Percentiles rank a stretch among this genome's conserved stretches.
These are phyloP conservation scores for Arthrobotrys megalospora DNA, from an alignment of 2,329 filamentous ascomycete species.

Conservation along the genomic window DNA sequence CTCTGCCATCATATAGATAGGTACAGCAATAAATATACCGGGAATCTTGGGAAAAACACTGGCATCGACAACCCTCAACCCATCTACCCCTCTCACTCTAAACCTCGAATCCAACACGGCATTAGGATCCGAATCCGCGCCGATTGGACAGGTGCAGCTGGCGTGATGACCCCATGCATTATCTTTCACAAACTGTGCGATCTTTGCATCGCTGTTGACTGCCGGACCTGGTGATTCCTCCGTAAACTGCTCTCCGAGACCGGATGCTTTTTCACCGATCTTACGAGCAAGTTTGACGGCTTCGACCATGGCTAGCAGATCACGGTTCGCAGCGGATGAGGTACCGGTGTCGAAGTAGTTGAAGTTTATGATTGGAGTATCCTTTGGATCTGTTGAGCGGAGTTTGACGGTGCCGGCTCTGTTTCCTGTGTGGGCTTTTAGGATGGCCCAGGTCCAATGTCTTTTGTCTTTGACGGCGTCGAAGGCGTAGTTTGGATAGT, in stretches of 20 bases:
- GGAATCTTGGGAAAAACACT: conserved; percentile 73
- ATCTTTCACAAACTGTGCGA: conserved; percentile 70
- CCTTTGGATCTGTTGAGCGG: conserved; percentile 75
- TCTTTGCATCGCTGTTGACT: conserved; percentile 6
- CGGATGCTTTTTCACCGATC: conserved; percentile 64
- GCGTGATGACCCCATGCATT: conserved; percentile 75
- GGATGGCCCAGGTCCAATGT: conserved; percentile 71
- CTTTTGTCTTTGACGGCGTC: conserved; percentile 69
- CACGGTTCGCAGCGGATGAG: conserved; percentile 68
- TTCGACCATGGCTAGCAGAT: conserved; percentile 73
- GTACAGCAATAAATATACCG: conserved; percentile 68
- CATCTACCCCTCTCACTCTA: conserved; percentile 72
- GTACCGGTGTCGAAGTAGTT: conserved; percentile 74
- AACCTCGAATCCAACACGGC: conserved; percentile 74
- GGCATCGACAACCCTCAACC: conserved; percentile 76
- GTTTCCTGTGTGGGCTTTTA: conserved; percentile 78
- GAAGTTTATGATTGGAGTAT: conserved; percentile 76
- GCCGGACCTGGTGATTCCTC: conserved; percentile 29
- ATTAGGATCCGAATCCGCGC: conserved; percentile 71
- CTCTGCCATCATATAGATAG: conserved; percentile 74
- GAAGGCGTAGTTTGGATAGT: conserved; percentile 70
- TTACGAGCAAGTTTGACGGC: conserved; percentile 72
- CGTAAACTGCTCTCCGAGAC: conserved; percentile 21
- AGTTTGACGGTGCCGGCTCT: conserved; percentile 75
- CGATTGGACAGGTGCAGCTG: conserved; percentile 73